Percentiles rank a stretch among this genome's conserved stretches.
These are phyloP conservation scores for Sporisorium graminicola DNA, from an alignment of 1,284 basidiomycete genomes.

Conservation along the genomic window DNA sequence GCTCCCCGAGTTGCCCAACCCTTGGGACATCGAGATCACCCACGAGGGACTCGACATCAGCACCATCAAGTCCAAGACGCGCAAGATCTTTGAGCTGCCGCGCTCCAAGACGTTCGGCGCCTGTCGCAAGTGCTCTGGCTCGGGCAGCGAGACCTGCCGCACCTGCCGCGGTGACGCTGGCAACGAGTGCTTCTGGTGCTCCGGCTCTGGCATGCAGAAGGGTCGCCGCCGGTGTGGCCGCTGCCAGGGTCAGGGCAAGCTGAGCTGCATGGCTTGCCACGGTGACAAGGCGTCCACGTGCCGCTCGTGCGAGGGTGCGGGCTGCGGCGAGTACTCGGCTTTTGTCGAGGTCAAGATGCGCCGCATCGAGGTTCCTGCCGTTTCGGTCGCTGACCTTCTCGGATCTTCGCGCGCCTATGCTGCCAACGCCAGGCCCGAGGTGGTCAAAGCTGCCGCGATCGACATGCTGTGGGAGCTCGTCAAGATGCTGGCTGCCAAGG, in stretches of 20 bases:
- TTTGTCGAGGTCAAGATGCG: conserved; percentile 58
- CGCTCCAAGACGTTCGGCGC: conserved; percentile 27
- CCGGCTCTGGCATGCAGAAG: conserved; percentile 52
- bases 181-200: conserved; percentile 62
- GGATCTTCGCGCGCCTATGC: conserved; percentile 23
- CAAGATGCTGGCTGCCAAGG: conserved; percentile 48
- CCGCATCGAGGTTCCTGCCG: conserved; percentile 53
- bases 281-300: conserved; percentile 46
- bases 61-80: conserved; percentile 47
- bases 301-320: conserved; percentile 51
- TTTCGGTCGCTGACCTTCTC: conserved; percentile 49
- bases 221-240: conserved; percentile 51
- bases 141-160: conserved; percentile 40
- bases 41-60: conserved; percentile 52
- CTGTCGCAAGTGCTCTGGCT: conserved; percentile 52
- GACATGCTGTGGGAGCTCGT: conserved; percentile 54
- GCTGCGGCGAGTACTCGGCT: conserved; percentile 44
- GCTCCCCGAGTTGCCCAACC: conserved; percentile 53
- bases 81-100: conserved; percentile 57
- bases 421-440: conserved; percentile 26
- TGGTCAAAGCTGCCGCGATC: conserved; percentile 40
- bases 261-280: conserved; percentile 51
- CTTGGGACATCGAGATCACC: conserved; percentile 50
- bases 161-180: conserved; percentile 51
- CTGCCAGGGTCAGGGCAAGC: conserved; percentile 50